These are phyloP conservation scores for Pharus latifolius DNA, from an alignment of 176 grass and related monocot species.

Conservation along the genomic window DNA sequence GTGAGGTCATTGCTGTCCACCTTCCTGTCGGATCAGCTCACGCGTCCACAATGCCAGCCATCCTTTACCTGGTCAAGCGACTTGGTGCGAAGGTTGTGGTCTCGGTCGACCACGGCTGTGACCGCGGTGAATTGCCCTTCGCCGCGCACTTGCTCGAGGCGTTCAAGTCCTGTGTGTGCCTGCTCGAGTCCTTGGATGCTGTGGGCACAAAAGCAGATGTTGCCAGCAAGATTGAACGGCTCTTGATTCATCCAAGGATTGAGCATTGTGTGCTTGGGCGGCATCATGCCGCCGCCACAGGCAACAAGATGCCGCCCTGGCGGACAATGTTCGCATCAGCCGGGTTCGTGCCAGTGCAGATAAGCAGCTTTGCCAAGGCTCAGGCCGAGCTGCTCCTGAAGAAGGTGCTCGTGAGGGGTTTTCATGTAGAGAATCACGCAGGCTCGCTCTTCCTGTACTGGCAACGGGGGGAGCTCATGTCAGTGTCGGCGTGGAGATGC, in stretches of 20 bases:
- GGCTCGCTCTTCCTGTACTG: constrained; percentile 57
- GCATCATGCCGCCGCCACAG: constrained; percentile 22
- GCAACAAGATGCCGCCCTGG: constrained; percentile 29
- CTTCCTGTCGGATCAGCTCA: constrained; percentile 40
- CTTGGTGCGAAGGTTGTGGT: constrained; percentile 57
- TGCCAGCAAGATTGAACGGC: constrained; percentile 52
- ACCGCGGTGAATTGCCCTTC: constrained; percentile 50
- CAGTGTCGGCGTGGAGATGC: constrained; percentile 61
- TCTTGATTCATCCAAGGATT: constrained; percentile 54
- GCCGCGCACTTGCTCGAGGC: constrained; percentile 45
- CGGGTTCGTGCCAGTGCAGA: constrained; percentile 60
- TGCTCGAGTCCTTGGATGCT: constrained; percentile 71
- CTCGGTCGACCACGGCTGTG: constrained; percentile 49
- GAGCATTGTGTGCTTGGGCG: constrained; percentile 33
- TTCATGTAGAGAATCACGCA: constrained; percentile 59
- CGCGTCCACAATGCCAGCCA: constrained; percentile 24
- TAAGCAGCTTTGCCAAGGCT: constrained; percentile 56
- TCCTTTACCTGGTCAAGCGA: constrained; percentile 50
- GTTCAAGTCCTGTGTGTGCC: constrained; percentile 46
- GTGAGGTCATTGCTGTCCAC: constrained; percentile 58
- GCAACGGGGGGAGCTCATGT: constrained; percentile 49
- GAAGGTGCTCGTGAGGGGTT: constrained; percentile 61
- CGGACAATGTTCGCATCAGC: constrained; percentile 41
- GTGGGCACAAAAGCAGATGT: constrained; percentile 35
- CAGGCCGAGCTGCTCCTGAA: constrained; percentile 68